A percentile compares a stretch with the other conserved stretches of the same genome.
phyloP scores from a whole-genome alignment of 805 yeast species.

The Candida maesae region DNA sequence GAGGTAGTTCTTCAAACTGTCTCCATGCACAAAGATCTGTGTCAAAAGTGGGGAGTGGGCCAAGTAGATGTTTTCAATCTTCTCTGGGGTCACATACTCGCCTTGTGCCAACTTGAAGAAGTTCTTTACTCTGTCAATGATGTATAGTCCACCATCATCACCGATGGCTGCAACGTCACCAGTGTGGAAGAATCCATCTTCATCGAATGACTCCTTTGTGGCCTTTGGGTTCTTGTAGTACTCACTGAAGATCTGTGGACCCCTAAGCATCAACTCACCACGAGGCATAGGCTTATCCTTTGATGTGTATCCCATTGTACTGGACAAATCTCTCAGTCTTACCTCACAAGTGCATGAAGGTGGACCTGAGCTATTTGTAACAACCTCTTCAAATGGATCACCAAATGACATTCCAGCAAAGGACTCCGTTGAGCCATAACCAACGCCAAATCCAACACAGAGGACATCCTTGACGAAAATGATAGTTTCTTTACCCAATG shows the following conservation, averaged over 20 bases:
- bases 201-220: conserved; percentile 50
- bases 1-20: conserved; percentile 49
- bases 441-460: conserved; percentile 45
- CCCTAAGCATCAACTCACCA: conserved; percentile 62
- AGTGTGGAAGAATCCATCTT: conserved; percentile 62
- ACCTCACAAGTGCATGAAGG: conserved; percentile 49
- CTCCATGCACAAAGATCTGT: conserved; percentile 64
- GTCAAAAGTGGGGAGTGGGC: conserved; percentile 48
- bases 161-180: conserved; percentile 61
- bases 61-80: conserved; percentile 60
- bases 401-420: conserved; percentile 51
- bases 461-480: conserved; percentile 54
- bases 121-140: conserved; percentile 74
- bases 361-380: conserved; percentile 51
- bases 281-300: conserved; percentile 37
- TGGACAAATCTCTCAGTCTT: conserved; percentile 56
- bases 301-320: conserved; percentile 46
- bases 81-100: conserved; percentile 75
- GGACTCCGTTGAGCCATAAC: conserved; percentile 70
- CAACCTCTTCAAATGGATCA: conserved; percentile 47
- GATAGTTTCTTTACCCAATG: conserved; percentile 57
- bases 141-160: conserved; percentile 47
- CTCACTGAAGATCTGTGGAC: conserved; percentile 55
- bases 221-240: conserved; percentile 54
- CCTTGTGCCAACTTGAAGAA: conserved; percentile 67